phyloP scores from a whole-genome alignment of 2,329 filamentous ascomycete genomes.

The Dactylonectria estremocensis region DNA sequence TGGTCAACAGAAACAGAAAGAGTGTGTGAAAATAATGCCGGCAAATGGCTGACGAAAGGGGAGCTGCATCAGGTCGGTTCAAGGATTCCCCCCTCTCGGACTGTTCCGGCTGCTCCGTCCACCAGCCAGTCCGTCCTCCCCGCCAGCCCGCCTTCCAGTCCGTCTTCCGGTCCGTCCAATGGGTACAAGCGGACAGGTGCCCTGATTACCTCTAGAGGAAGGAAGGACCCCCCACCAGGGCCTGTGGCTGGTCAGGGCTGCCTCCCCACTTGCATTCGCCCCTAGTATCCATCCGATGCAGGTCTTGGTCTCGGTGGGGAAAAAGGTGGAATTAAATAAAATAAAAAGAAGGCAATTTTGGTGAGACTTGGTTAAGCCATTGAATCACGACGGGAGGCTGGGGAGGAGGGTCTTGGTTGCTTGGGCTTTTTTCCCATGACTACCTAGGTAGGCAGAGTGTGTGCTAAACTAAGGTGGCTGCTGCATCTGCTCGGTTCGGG shows the following conservation, averaged over 20 bases:
- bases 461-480: background rate
- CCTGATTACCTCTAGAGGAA: slow-evolving; percentile 31
- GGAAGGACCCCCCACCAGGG: slow-evolving; percentile 20
- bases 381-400: too few species aligned
- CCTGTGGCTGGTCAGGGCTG: slow-evolving; percentile 24
- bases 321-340: background rate
- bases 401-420: background rate
- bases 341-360: too few species aligned
- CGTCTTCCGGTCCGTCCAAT: background rate
- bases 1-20: slow-evolving; percentile 1
- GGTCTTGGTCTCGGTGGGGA: background rate
- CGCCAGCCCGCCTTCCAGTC: too few species aligned
- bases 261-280: slow-evolving; percentile 18
- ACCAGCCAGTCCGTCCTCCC: too few species aligned
- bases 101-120: slow-evolving; percentile 17
- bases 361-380: too few species aligned
- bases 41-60: background rate
- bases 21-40: background rate
- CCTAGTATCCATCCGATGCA: slow-evolving; percentile 19
- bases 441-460: background rate
- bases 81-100: slow-evolving; percentile 10
- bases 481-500: slow-evolving; percentile 7
- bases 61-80: slow-evolving; percentile 3
- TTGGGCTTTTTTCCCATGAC: background rate
- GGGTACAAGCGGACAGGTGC: slow-evolving; percentile 12